Percentiles rank a stretch among this genome's conserved stretches.
phyloP scores from a whole-genome alignment of 805 yeast species.

The Cyberlindnera euphorbiiphila region DNA sequence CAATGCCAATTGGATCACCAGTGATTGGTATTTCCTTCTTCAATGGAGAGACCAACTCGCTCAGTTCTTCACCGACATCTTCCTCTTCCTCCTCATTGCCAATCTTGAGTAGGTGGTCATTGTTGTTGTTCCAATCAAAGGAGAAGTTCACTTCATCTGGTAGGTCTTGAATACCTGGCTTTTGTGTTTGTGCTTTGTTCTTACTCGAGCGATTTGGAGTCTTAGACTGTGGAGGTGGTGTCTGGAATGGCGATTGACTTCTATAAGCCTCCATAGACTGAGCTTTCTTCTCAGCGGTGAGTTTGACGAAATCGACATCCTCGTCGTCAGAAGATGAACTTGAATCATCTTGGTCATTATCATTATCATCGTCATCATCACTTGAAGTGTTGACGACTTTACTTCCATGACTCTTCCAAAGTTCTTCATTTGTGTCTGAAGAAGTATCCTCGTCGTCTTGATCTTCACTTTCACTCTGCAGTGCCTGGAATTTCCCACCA shows the following conservation, averaged over 20 bases:
- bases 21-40: constrained; percentile 17
- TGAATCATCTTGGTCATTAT: constrained; percentile 36
- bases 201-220: constrained; percentile 7
- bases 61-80: constrained; percentile 58
- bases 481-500: constrained; percentile 27
- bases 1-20: constrained; percentile 23
- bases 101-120: constrained; percentile 33
- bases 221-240: constrained; percentile 15
- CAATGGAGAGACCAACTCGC: constrained; percentile 18
- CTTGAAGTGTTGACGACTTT: constrained; percentile 32
- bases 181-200: constrained; percentile 7
- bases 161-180: neutral
- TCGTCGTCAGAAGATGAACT: constrained; percentile 59
- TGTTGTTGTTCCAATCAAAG: constrained; percentile 36
- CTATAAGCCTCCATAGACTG: constrained; percentile 46
- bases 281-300: constrained; percentile 65
- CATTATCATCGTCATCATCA: constrained; percentile 32
- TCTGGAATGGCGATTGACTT: constrained; percentile 31
- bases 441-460: constrained; percentile 25
- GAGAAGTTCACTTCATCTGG: constrained; percentile 39
- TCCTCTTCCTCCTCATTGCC: constrained; percentile 42
- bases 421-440: constrained; percentile 24
- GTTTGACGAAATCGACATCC: constrained; percentile 66
- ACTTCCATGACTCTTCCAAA: constrained; percentile 26
- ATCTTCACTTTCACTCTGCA: constrained; percentile 33